Evolutionary conservation across 768 basidiomycete genomes (phyloP), one percentile per base, ranked within the genome.

Genomic region (Porpolomopsis calyptriformis): DNA sequence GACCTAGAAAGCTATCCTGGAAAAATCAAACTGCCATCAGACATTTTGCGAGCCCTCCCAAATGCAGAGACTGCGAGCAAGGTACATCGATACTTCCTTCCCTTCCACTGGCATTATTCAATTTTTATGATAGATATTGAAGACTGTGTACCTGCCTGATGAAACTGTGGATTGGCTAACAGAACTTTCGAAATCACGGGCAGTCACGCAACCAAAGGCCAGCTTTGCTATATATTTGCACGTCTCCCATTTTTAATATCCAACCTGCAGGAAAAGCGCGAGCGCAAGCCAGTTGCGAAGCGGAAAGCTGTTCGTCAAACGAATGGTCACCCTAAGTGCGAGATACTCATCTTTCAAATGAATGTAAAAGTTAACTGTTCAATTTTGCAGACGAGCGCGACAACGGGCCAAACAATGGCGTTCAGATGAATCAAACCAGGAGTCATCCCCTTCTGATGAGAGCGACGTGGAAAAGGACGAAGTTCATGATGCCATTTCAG

Each of bases 1-100:
- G 72, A 71, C 3, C 64, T 97, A 2, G 68, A 78, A 45, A 83
- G 79, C 25, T 86, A 86, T 60, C 90, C 89, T 1, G 86, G 82
- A 4, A 84, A 84, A 57, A 63, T 93, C 36, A 76, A 77, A 52
- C 62, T 97, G 16, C 94, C 92, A 0, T 57, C 70, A 11, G 92
- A 96, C 58, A 87, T 96, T 39, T 73, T 98, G 49, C 74, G 78
- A 23, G 66, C 80, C 1, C 66, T 92, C 39, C 79, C 82, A 1
- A 79, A 64, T 52, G 60, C 73, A 2, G 87, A 85, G 36, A 76
- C 76, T 0, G 75, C 75, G 1, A 77, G 78, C 48, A 71, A 81
- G 73, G 87, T 78, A 43, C 16, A 27, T 40, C 22, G 14, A 20
- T 19, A n/a, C 20, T 42, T 10, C 4, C 10, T 19, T 22, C 12